These are phyloP conservation scores for Elymus sibiricus DNA, from an alignment of 176 grass and related monocot genomes.

Conservation along the genomic window DNA sequence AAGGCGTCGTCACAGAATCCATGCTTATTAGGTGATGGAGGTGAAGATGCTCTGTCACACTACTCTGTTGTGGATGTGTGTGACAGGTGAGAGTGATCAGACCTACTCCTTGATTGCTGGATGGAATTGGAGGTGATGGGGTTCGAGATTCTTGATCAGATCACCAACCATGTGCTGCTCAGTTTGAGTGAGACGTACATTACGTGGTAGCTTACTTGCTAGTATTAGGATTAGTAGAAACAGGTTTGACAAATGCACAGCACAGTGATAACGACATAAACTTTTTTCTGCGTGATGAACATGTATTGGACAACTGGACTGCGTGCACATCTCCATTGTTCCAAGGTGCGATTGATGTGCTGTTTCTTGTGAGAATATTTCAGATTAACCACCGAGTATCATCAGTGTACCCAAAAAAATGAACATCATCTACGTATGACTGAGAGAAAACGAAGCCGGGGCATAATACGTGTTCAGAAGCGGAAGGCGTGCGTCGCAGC, in stretches of 20 bases:
- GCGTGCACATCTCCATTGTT: neutral
- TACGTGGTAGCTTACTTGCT: neutral
- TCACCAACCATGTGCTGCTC: conserved; percentile 16
- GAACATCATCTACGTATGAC: neutral
- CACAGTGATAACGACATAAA: neutral
- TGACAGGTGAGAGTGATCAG: neutral
- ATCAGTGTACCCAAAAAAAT: neutral
- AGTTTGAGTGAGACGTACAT: neutral
- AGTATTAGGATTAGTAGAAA: neutral
- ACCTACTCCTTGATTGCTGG: neutral
- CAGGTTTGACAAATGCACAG: conserved; percentile 21
- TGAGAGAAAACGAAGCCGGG: neutral
- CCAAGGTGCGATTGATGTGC: neutral
- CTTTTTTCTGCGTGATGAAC: no score
- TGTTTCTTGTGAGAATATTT: neutral
- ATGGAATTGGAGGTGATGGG: neutral
- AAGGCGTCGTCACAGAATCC: conserved; percentile 6
- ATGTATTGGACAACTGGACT: neutral
- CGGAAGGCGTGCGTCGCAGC: neutral
- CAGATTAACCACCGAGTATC: neutral
- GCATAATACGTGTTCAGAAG: neutral
- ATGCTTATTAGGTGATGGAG: neutral
- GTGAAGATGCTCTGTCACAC: neutral
- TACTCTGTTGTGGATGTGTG: neutral
- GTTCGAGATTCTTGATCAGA: neutral